Evolutionary conservation across 2,329 filamentous ascomycete genomes (phyloP), one percentile per base, ranked within the genome.

Genomic region (Dryadomyces quercivorus): DNA sequence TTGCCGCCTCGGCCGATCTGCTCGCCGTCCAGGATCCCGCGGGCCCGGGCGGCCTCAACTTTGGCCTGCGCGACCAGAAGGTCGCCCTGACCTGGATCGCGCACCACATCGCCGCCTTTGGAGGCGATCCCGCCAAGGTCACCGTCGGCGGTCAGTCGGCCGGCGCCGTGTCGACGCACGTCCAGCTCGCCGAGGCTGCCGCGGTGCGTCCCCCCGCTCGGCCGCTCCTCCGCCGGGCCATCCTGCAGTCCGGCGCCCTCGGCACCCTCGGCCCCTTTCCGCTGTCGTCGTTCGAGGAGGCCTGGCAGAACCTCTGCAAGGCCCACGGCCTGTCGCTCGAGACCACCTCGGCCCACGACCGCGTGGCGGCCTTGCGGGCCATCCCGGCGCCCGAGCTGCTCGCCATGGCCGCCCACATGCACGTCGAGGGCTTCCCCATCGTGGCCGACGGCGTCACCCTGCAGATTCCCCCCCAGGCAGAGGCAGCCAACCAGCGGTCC

Each of bases 51-150:
- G 50, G 54, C 31, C 50, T 56, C 26, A 82, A 82, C 58, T 66
- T 76, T 13, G 79, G 78, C 0, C 63, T 79, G 12, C 69, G 70
- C 45, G 76, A 80, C 56, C 75, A 78, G 61, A 66, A 70, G 21
- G 58, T 72, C 5, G 68, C 71, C 1, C 63, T 79, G 6, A 63
- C 71, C 51, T 80, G 76, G 76, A 68, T 79, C 2, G 67, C 73
- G 44, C 70, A 75, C 51, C 77, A 79, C 59, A 76, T 79, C 52
- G 66, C 58, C 6, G 65, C 66, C 2, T 80, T 79, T 61, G 75
- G 74, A 0, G 76, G 76, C 15, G 68, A 79, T 60, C 68, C 70
- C 2, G 59, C 67, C 18, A 67, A 72, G 58, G 69, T 78, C 20
- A 77, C 74, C 0, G 61, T 78, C 54, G 74, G 72, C 69, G 76